Conservation (phyloP, 352 stramenopile species). For the Pilasporangium apinafurcum region DNA sequence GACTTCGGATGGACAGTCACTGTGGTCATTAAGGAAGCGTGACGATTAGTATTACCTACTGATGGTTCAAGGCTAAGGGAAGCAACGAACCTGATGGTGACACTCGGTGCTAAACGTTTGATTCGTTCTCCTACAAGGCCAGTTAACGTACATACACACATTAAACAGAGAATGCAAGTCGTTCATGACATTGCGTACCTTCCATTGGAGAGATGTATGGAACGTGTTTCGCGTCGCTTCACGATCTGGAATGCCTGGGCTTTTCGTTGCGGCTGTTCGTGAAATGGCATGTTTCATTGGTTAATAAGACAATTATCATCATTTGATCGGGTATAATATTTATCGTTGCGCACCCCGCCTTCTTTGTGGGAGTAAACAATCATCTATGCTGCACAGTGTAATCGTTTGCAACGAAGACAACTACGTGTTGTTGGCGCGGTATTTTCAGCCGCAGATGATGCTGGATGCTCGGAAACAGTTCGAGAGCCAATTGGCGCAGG, state of each 20-base stretch:
- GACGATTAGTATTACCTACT: constrained; percentile 2
- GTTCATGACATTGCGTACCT: constrained; percentile 8
- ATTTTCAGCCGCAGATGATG: constrained; percentile 44
- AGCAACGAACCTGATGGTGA: constrained; percentile 56
- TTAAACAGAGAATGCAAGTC: not conserved
- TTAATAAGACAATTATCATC: no score
- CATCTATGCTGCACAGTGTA: constrained; percentile 58
- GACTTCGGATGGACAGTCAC: constrained; percentile 83
- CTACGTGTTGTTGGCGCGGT: constrained; percentile 59
- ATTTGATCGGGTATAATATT: no score
- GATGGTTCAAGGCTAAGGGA: not conserved
- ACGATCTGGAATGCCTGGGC: constrained; percentile 26
- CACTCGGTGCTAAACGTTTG: constrained; percentile 67
- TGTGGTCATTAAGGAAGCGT: no score
- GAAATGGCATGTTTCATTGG: no score
- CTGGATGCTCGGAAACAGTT: constrained; percentile 37
- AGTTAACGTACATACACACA: not conserved
- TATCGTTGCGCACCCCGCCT: no score
- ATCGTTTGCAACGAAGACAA: constrained; percentile 59
- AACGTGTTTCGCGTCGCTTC: not conserved
- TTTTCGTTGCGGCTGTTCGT: no score
- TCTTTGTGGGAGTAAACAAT: no score
- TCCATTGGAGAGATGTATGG: constrained; percentile 10
- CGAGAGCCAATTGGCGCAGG: constrained; percentile 39
- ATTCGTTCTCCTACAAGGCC: constrained; percentile 19